Percentiles rank a stretch among this genome's conserved stretches.
phyloP scores from a whole-genome alignment of 2,329 filamentous ascomycete genomes.

The Xylaria arbuscula region DNA sequence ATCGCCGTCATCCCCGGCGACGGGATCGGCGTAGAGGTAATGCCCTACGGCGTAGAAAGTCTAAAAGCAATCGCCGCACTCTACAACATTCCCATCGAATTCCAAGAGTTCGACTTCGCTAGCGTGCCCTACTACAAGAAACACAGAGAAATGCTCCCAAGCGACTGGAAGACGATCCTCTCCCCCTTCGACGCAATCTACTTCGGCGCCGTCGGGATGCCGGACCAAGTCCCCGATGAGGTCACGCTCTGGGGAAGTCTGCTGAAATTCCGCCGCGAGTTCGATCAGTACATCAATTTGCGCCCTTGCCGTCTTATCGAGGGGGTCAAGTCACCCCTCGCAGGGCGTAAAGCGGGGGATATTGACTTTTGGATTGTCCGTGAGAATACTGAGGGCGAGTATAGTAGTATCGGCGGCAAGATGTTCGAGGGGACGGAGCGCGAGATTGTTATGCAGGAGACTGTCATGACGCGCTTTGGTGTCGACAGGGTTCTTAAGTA shows the following conservation, averaged over 20 bases:
- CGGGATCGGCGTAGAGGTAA: constrained; percentile 76
- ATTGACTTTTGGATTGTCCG: constrained; percentile 73
- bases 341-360: constrained; percentile 64
- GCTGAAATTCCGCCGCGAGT: constrained; percentile 72
- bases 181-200: constrained; percentile 72
- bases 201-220: constrained; percentile 73
- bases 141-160: constrained; percentile 57
- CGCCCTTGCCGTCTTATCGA: constrained; percentile 63
- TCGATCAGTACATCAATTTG: constrained; percentile 77
- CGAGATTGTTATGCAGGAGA: constrained; percentile 69
- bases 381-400: constrained; percentile 73
- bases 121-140: constrained; percentile 69
- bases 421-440: constrained; percentile 68
- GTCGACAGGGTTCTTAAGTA: constrained; percentile 70
- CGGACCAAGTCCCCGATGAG: constrained; percentile 69
- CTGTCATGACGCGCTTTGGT: constrained; percentile 68
- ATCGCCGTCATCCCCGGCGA: constrained; percentile 76
- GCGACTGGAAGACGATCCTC: constrained; percentile 63
- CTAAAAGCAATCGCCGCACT: constrained; percentile 63
- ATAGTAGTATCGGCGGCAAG: constrained; percentile 70
- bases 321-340: constrained; percentile 49
- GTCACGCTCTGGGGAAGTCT: constrained; percentile 75
- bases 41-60: constrained; percentile 70
- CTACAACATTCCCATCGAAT: constrained; percentile 65
- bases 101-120: constrained; percentile 73